Base-by-base conservation (phyloP, 169 alveolate genomes). In the Plasmodium malariae region DNA sequence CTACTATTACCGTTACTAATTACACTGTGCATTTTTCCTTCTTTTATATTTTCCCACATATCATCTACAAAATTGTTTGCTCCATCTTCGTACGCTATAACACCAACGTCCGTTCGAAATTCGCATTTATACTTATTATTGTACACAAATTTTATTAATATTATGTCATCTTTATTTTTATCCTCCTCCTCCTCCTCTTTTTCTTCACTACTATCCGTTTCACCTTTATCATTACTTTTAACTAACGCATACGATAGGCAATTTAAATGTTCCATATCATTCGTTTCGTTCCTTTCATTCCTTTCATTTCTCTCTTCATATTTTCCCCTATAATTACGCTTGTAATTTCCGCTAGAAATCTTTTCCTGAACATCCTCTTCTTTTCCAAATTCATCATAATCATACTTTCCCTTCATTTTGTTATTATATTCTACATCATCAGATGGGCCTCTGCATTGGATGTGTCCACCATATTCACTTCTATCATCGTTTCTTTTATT, bases 101-200 rank as follows among this genome's bases (percentile, higher is more conserved):
- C 90, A 28, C 90, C 90, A 21, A 80, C 14, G 45, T 80, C 90
- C 9, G 90, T 65, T 28, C 90, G 40, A 67, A 80, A 80, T 26
- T 80, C 85, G 43, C 78, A 67, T 43, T 55, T 70, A 26, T 80
- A 80, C 21, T 65, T 80, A 17, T 80, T 67, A 14, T 80, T 72
- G 43, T 80, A 80, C 14, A 80, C 30, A 57, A 80, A 80, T 34
- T 80, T 67, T 32, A 80, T 67, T 71, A 80, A 40, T 19, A 80
- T 57, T 17, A 80, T 67, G 12, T 54, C 24, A 28, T 60, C 26
- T 26, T 59, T 19, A 17, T 48, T 21, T 3, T 76, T 36, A 17
- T 67, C 51, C 45, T 28, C 17, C 11, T 69, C 65, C 9, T 62
- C 14, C 24, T 11, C 51, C 28, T 3, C 40, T 60, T 60, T 9